These are phyloP conservation scores for Rhodotorula mucilaginosa DNA, from an alignment of 1,284 basidiomycete genomes.

Conservation along the genomic window DNA sequence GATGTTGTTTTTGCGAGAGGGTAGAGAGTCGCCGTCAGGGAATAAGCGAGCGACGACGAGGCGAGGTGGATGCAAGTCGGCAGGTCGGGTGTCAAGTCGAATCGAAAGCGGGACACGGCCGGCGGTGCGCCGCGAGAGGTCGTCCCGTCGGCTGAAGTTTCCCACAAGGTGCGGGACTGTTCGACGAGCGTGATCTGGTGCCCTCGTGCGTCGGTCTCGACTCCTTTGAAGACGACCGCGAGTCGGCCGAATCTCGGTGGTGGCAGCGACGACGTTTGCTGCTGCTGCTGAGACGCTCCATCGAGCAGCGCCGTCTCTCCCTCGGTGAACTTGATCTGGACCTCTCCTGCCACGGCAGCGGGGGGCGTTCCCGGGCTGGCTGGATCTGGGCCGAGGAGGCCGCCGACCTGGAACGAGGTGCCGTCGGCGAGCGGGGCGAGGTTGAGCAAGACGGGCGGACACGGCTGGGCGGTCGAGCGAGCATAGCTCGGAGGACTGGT, in stretches of 20 bases:
- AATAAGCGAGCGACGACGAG: constrained; percentile 33
- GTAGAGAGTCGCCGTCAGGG: constrained; percentile 25
- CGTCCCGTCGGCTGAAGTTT: constrained; percentile 15
- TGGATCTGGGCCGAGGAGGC: constrained; percentile 5
- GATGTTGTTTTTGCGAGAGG: background rate
- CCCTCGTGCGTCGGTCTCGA: constrained; percentile 9
- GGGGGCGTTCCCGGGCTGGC: constrained; percentile 15
- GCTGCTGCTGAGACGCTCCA: too few species aligned
- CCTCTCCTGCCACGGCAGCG: constrained; percentile 33
- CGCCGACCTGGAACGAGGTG: constrained; percentile 27
- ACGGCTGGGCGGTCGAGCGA: constrained; percentile 2
- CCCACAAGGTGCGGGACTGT: constrained; percentile 33
- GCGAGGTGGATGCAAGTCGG: constrained; percentile 36
- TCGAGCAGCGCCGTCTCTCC: background rate
- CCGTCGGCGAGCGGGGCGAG: constrained; percentile 12
- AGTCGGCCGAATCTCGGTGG: constrained; percentile 8
- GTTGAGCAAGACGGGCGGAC: constrained; percentile 22
- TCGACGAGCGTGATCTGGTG: constrained; percentile 63
- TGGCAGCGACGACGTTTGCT: too few species aligned
- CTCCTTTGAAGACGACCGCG: constrained; percentile 25
- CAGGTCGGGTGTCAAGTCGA: constrained; percentile 36
- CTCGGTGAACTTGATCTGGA: constrained; percentile 32
- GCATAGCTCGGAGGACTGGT: constrained; percentile 12
- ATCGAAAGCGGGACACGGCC: constrained; percentile 19
- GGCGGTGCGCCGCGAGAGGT: constrained; percentile 15